Evolutionary conservation across 345 rosid genomes (phyloP).

Genomic region (Acer campestre): DNA sequence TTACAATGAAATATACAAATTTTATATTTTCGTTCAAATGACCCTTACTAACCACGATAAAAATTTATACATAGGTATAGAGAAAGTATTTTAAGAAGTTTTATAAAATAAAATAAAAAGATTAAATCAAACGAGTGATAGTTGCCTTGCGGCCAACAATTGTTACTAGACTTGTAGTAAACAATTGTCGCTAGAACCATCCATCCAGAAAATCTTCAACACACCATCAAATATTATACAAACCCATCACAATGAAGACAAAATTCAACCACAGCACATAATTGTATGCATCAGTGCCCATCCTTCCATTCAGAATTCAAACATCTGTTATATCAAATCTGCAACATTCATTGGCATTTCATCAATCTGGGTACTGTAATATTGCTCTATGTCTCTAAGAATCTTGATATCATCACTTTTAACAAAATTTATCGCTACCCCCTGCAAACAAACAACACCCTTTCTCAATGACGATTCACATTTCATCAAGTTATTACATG

Average conservation of each 20-base stretch:
- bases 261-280: background rate
- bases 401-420: slow-evolving; percentile 89
- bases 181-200: no score
- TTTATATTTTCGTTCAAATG: no score
- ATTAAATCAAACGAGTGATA: no score
- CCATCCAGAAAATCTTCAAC: no score
- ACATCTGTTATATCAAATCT: slow-evolving; percentile 57
- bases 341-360: slow-evolving; percentile 97
- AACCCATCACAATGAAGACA: background rate
- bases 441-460: slow-evolving; percentile 42
- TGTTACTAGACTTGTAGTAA: no score
- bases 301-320: background rate
- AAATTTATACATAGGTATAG: no score
- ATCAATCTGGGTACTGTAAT: slow-evolving; percentile 90
- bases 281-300: background rate
- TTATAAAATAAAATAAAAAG: no score
- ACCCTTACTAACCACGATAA: no score
- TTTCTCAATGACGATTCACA: background rate
- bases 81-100: no score
- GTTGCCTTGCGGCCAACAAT: no score
- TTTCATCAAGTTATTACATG: background rate
- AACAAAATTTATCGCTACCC: slow-evolving; percentile 90
- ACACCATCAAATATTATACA: no score
- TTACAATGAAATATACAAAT: no score
- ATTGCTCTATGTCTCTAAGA: slow-evolving; percentile 84